phyloP scores from a whole-genome alignment of 192 early-diverging fungal species.

The Coemansia sp. region DNA sequence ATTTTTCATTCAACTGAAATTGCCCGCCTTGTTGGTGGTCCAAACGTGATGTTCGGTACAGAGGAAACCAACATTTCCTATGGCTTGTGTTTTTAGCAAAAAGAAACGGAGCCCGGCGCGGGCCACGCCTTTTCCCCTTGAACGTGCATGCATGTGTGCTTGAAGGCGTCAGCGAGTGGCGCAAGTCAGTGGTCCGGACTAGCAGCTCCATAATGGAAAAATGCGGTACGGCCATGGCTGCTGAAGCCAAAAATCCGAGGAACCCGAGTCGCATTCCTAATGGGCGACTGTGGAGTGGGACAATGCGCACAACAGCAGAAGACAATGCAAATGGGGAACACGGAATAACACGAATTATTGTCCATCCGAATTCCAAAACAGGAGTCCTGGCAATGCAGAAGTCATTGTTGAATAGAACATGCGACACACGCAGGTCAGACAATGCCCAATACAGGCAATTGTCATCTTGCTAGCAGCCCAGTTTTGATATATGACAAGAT shows the following conservation, averaged over 20 bases:
- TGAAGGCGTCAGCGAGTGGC: background rate
- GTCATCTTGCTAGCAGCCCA: background rate
- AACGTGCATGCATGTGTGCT: background rate
- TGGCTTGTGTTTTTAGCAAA: background rate
- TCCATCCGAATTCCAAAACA: background rate
- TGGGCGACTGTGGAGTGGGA: constrained; percentile 24
- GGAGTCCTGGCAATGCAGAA: background rate
- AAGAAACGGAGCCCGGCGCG: background rate
- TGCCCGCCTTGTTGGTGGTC: background rate
- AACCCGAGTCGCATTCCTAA: constrained; percentile 14
- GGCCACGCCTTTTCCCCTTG: background rate
- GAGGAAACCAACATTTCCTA: background rate
- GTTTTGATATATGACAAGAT: background rate
- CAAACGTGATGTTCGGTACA: background rate
- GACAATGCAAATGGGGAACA: background rate
- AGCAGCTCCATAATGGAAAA: background rate
- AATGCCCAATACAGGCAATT: background rate
- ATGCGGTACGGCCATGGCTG: background rate
- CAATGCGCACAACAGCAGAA: background rate
- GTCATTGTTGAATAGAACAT: background rate
- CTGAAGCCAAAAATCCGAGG: background rate
- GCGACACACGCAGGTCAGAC: background rate
- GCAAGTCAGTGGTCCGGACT: background rate
- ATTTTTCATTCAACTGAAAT: background rate
- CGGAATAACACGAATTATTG: background rate